phyloP scores from a whole-genome alignment of 1,139 yeast genomes.

The Scheffersomyces titani region DNA sequence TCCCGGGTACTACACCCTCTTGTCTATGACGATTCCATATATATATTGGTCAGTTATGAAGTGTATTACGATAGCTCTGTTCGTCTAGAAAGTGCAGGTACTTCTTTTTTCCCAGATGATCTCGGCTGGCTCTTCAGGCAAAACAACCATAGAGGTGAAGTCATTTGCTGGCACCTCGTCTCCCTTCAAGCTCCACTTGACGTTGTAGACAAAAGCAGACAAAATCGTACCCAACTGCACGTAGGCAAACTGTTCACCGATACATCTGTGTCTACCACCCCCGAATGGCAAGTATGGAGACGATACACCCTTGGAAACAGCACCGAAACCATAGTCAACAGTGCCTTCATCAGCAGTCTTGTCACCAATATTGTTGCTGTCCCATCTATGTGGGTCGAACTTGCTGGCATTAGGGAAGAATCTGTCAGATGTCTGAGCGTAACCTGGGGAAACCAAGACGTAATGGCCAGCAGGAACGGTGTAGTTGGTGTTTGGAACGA shows the following conservation, averaged over 20 bases:
- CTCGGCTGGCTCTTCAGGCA: slow-evolving; percentile 78
- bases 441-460: slow-evolving; percentile 93
- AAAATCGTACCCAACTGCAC: slow-evolving; percentile 88
- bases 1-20: background rate
- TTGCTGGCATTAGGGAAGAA: slow-evolving; percentile 74
- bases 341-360: slow-evolving; percentile 43
- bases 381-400: slow-evolving; percentile 93
- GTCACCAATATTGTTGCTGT: slow-evolving; percentile 23
- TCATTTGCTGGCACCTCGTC: slow-evolving; percentile 71
- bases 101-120: slow-evolving; percentile 74
- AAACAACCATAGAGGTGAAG: slow-evolving; percentile 90
- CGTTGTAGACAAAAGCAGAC: slow-evolving; percentile 70
- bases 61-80: background rate
- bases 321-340: slow-evolving; percentile 94
- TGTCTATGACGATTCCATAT: background rate
- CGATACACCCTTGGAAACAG: slow-evolving; percentile 90
- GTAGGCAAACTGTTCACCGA: slow-evolving; percentile 98
- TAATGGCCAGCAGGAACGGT: slow-evolving; percentile 89
- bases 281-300: slow-evolving; percentile 98
- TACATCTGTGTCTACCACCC: slow-evolving; percentile 99
- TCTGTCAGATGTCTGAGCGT: slow-evolving; percentile 71
- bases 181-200: slow-evolving; percentile 74
- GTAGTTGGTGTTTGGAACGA: slow-evolving; percentile 77
- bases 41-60: background rate
- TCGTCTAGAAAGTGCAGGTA: slow-evolving; percentile 13